Conservation (phyloP, 805 yeast genomes). For the Myxozyma udenii region DNA sequence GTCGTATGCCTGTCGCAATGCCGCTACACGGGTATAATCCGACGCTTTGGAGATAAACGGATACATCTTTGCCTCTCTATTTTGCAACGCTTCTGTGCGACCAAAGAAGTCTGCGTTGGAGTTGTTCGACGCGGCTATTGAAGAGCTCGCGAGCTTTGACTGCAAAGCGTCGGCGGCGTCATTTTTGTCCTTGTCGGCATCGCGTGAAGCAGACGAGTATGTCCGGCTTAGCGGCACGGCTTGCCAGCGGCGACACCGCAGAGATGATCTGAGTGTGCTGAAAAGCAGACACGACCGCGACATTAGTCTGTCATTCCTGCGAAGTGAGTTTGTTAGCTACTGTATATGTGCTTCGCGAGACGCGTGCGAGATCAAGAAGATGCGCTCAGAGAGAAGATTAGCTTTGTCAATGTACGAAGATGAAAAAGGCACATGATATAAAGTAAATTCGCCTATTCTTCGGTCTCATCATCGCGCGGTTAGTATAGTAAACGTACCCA, state of each 20-base stretch:
- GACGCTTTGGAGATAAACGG: conserved; percentile 12
- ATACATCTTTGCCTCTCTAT: conserved; percentile 9
- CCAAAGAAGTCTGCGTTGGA: conserved; percentile 14
- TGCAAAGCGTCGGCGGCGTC: too few species aligned
- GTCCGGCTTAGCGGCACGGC: too few species aligned
- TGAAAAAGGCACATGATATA: neutral
- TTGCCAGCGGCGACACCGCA: too few species aligned
- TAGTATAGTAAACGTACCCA: neutral
- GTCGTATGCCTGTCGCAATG: conserved; percentile 6
- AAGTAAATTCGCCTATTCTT: neutral
- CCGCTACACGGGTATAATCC: conserved; percentile 2
- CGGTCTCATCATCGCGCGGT: neutral
- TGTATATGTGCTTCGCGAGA: too few species aligned
- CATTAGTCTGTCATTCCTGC: too few species aligned
- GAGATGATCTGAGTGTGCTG: too few species aligned
- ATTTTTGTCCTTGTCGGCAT: too few species aligned
- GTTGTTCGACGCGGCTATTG: neutral
- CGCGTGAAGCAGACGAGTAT: too few species aligned
- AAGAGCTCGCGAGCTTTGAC: too few species aligned
- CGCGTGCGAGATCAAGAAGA: too few species aligned
- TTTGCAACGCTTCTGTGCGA: conserved; percentile 12
- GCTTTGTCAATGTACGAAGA: conserved; percentile 1
- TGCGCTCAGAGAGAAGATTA: conserved; percentile 27
- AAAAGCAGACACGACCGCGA: too few species aligned
- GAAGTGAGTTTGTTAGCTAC: too few species aligned